Evolutionary conservation across 306 rosid species (phyloP).

Genomic region (Elaeagnus macrophylla): DNA sequence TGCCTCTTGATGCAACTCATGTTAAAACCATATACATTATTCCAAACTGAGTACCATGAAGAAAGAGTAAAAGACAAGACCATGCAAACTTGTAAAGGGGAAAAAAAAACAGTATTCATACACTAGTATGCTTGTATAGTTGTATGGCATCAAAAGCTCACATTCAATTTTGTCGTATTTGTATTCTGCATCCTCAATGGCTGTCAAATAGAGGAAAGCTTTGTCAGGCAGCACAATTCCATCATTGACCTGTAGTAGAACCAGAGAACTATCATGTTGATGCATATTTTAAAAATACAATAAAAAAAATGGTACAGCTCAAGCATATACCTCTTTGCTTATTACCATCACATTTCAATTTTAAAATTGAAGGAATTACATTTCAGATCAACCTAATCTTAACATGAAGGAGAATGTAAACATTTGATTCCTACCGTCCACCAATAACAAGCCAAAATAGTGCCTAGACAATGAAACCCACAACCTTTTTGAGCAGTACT

Average conservation of each 20-base stretch:
- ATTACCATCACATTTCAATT: too few relatives aligned
- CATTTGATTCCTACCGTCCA: too few relatives aligned
- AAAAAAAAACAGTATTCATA: not conserved
- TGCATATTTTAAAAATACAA: not conserved
- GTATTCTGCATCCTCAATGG: constrained; percentile 94
- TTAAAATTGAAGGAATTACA: too few relatives aligned
- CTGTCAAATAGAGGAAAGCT: constrained; percentile 73
- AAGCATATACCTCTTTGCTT: not conserved
- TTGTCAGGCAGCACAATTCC: constrained; percentile 88
- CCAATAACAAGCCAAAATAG: too few relatives aligned
- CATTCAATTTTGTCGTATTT: constrained; percentile 99
- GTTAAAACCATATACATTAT: constrained; percentile 83
- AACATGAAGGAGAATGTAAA: too few relatives aligned
- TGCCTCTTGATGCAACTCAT: constrained; percentile 98
- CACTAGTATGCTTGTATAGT: constrained; percentile 12
- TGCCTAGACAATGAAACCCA: too few relatives aligned
- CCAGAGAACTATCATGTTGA: constrained; percentile 5
- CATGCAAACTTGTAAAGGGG: not conserved
- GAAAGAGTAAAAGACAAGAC: constrained; percentile 5
- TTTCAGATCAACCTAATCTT: too few relatives aligned
- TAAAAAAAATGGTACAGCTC: not conserved
- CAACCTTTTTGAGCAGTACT: too few relatives aligned
- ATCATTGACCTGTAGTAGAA: constrained; percentile 43
- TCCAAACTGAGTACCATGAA: constrained; percentile 63
- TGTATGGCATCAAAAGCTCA: constrained; percentile 33